A percentile compares a stretch with the other conserved stretches of the same genome.
phyloP scores from a whole-genome alignment of 1,139 yeast genomes.

The Blastobotrys buckinghamii region DNA sequence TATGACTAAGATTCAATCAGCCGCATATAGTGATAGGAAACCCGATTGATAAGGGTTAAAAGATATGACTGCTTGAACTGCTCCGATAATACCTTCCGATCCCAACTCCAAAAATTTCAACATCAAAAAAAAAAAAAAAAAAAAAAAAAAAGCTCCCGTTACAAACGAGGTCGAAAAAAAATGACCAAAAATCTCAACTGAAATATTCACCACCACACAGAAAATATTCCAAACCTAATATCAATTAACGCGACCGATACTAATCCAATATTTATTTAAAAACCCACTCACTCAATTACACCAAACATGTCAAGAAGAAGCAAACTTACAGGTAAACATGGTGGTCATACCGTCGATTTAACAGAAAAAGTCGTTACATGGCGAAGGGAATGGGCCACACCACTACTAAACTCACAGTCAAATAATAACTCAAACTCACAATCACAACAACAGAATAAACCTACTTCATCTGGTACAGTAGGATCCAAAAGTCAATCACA shows the following conservation, averaged over 20 bases:
- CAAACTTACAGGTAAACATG: slow-evolving; percentile 27
- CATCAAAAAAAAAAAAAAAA: background rate
- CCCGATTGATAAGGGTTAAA: too few species aligned
- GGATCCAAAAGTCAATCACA: background rate
- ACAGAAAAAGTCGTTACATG: slow-evolving; percentile 28
- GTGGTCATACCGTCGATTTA: slow-evolving; percentile 22
- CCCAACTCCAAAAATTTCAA: background rate
- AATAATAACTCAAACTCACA: slow-evolving; percentile 6
- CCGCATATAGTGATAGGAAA: too few species aligned
- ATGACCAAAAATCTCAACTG: too few species aligned
- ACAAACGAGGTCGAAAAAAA: too few species aligned
- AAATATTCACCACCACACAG: too few species aligned
- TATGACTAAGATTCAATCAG: too few species aligned
- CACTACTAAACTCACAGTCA: slow-evolving; percentile 16
- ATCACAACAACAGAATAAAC: slow-evolving; percentile 8
- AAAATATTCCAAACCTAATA: too few species aligned
- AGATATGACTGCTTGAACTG: too few species aligned
- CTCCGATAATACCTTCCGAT: background rate
- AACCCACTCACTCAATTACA: background rate
- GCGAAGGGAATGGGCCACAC: slow-evolving; percentile 29
- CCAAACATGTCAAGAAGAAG: slow-evolving; percentile 24
- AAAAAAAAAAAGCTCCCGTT: too few species aligned
- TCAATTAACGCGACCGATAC: too few species aligned
- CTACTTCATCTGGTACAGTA: background rate
- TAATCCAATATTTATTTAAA: background rate